Evolutionary conservation across 176 grass and related monocot species (phyloP).

Genomic region (Oryza rufipogon): DNA sequence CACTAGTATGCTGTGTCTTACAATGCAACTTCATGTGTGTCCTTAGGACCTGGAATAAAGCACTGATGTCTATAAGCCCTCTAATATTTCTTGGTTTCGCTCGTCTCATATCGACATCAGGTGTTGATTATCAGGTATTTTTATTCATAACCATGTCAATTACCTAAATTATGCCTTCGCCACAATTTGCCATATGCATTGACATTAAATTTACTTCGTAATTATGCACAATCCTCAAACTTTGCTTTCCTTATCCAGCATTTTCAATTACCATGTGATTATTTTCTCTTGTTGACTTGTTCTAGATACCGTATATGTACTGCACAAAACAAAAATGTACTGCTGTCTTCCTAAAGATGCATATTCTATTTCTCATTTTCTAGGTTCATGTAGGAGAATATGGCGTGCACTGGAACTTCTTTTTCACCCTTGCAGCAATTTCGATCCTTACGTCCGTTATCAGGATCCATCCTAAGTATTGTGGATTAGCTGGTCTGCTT

Average conservation of each 20-base stretch:
- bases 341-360: slow-evolving; percentile 37
- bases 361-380: slow-evolving; percentile 36
- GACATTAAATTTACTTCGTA: slow-evolving; percentile 4
- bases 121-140: slow-evolving; percentile 93
- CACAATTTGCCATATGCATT: slow-evolving; percentile 20
- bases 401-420: slow-evolving; percentile 98
- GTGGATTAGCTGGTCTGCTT: slow-evolving; percentile 77
- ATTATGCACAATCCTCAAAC: slow-evolving; percentile 1
- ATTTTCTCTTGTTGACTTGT: slow-evolving; percentile 25
- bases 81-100: slow-evolving; percentile 84
- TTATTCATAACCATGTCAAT: slow-evolving; percentile 12
- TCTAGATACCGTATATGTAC: neutral
- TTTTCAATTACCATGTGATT: neutral
- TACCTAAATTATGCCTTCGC: slow-evolving; percentile 31
- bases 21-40: slow-evolving; percentile 39
- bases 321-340: neutral
- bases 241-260: neutral
- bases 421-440: slow-evolving; percentile 95
- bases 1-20: slow-evolving; percentile 33
- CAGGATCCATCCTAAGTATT: slow-evolving; percentile 75
- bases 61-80: slow-evolving; percentile 72
- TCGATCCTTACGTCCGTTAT: slow-evolving; percentile 75
- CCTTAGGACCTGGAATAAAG: slow-evolving; percentile 64
- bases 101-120: slow-evolving; percentile 82
- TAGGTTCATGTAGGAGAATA: slow-evolving; percentile 98